These are phyloP conservation scores for Kurtzmaniella natalensis DNA, from an alignment of 1,139 yeast species.

Conservation along the genomic window DNA sequence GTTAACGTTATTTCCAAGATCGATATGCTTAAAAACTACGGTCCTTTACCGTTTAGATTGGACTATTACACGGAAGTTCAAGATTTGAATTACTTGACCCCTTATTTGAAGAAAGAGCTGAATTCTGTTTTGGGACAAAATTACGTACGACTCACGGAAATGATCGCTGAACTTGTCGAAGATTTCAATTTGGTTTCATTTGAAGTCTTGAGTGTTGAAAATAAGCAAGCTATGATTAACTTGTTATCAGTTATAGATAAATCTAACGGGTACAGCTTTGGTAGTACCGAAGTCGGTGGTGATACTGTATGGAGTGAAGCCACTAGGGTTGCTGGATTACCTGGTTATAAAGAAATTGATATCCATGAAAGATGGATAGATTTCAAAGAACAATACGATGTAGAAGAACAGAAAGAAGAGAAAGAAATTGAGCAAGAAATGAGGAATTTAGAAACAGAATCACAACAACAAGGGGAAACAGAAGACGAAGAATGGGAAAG, in stretches of 20 bases:
- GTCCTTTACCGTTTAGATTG: slow-evolving; percentile 57
- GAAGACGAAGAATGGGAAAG: slow-evolving; percentile 72
- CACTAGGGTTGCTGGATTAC: slow-evolving; percentile 67
- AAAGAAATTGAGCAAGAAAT: slow-evolving; percentile 21
- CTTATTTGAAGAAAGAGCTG: slow-evolving; percentile 67
- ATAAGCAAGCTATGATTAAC: slow-evolving; percentile 85
- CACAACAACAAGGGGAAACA: slow-evolving; percentile 32
- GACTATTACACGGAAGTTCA: slow-evolving; percentile 93
- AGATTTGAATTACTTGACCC: slow-evolving; percentile 66
- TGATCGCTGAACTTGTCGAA: slow-evolving; percentile 77
- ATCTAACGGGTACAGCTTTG: slow-evolving; percentile 91
- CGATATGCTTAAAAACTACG: slow-evolving; percentile 69
- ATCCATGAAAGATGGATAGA: slow-evolving; percentile 97
- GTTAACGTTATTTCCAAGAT: slow-evolving; percentile 70
- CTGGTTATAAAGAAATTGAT: slow-evolving; percentile 52
- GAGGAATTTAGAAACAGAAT: slow-evolving; percentile 26
- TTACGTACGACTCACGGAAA: slow-evolving; percentile 67
- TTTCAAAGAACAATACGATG: slow-evolving; percentile 71
- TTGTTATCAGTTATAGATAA: slow-evolving; percentile 75
- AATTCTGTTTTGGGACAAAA: slow-evolving; percentile 55
- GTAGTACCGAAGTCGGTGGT: slow-evolving; percentile 89
- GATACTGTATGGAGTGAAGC: slow-evolving; percentile 97
- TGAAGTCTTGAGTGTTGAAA: slow-evolving; percentile 87
- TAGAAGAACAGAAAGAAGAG: slow-evolving; percentile 48
- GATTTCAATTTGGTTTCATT: slow-evolving; percentile 86